Evolutionary conservation across 2,329 filamentous ascomycete species (phyloP), one percentile per base, ranked within the genome.

Genomic region (Dendryphion nanum): DNA sequence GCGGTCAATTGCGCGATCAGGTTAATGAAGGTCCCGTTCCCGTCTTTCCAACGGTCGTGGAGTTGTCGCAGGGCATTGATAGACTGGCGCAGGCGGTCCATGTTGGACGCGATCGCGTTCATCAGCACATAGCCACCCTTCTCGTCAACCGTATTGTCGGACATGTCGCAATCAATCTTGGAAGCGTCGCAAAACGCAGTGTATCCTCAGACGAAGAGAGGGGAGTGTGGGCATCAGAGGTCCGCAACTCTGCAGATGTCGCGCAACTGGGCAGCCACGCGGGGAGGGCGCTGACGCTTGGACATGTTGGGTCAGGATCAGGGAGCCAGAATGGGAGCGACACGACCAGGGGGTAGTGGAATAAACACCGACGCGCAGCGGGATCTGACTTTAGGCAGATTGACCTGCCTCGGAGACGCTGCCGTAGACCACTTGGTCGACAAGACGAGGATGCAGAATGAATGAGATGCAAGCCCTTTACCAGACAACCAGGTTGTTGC

Each of bases 1-100:
- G 60, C 52, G 1, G 60, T 60, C 20, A 63, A 37, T 37, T 64
- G 60, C 31, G 61, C 61, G 42, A 64, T 63, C 15, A 64, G 48
- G 35, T 64, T 63, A 44, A 64, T 64, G 14, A 53, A 57, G 6
- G 51, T 52, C 33, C 47, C 50, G 42, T 53, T 53, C 47, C 46
- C 42, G 43, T 59, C 58, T 32, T 48, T 57, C 51, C 53, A 62
- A 30, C 51, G 59, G 39, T 64, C 57, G 52, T 63, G 60, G 24
- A 64, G 59, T 35, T 60, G 54, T 21, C 61, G 54, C 41, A 64
- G 44, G 24, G 47, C 49, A 38, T 62, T 53, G 40, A 63, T 63
- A 26, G 48, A 51, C 33, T 56, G 50, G 30, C 61, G 59, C 42
- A 63, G 44, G 18, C 55, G 47, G 34, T 59, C 53, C 43, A 57